Evolutionary conservation across 169 alveolate species (phyloP), one percentile per base, ranked within the genome.

Genomic region (Plasmodium billcollinsi): DNA sequence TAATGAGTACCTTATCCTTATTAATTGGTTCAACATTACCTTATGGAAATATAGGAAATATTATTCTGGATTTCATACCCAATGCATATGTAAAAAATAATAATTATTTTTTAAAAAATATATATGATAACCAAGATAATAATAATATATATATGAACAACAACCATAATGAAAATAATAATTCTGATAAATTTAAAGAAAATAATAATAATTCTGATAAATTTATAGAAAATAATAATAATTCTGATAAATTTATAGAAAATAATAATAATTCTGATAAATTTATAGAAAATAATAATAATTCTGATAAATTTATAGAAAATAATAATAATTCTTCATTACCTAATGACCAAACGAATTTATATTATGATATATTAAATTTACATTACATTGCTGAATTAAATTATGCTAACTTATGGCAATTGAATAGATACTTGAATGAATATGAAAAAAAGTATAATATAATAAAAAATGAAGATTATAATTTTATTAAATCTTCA

Each of bases 11-110:
- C 61, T 9, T 83, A 18, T 83, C 91, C 3, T 56, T 83, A 20
- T 50, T 83, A 62, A 83, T 83, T 33, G 91, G 91, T 1, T 83
- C 91, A 9, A 83, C 91, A 3, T 3, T 83, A n/a, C 91, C 91
- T 12, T 83, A 69, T 26, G 54, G 91, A 33, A 83, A 83, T 21
- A 73, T 83, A 11, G 91, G 91, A n/a, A 69, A 83, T 56, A 65
- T 83, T 69, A 83, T 83, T 18, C n/a, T 58, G 29, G 91, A 83
- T 26, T 5, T 83, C 1, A 50, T 83, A 29, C 91, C 91, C 45
- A 43, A 54, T 18, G 91, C 85, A 58, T 54, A 58, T 21, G 20
- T 18, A 52, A 20, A 61, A 29, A 12, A 18, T 3, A 45, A 73
- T 39, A 2, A n/a, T 73, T 29, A 50, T 18, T 15, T 50, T 18